phyloP scores from a whole-genome alignment of 371 early-diverging fungal species.

The Cokeromyces recurvatus region DNA sequence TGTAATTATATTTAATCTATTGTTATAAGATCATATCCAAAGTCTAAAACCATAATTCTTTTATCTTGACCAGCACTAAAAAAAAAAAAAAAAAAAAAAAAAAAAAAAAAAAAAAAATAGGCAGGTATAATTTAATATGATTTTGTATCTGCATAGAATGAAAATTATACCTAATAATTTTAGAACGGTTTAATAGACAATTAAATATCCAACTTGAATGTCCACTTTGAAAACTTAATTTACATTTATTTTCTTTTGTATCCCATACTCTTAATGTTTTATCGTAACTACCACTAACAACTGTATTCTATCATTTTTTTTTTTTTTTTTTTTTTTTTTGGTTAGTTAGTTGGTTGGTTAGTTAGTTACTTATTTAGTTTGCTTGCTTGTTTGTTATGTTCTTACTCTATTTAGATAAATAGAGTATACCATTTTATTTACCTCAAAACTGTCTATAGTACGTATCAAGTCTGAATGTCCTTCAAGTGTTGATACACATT shows the following conservation, averaged over 20 bases:
- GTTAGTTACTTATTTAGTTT: background rate
- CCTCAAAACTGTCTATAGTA: constrained; percentile 70
- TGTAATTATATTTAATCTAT: background rate
- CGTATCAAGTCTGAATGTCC: constrained; percentile 90
- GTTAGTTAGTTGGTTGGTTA: background rate
- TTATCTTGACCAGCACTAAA: constrained; percentile 55
- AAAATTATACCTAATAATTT: constrained; percentile 78
- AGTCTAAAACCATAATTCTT: constrained; percentile 77
- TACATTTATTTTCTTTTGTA: constrained; percentile 21
- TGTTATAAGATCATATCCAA: constrained; percentile 31
- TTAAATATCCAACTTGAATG: constrained; percentile 91
- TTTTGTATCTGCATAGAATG: too few species aligned
- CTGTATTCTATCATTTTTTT: constrained; percentile 48
- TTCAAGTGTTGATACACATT: constrained; percentile 59
- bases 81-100: background rate
- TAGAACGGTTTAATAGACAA: constrained; percentile 69
- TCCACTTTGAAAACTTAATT: constrained; percentile 58
- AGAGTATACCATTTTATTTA: constrained; percentile 3
- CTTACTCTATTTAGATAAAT: too few species aligned
- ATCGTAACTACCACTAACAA: constrained; percentile 67
- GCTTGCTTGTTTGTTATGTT: too few species aligned
- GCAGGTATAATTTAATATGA: background rate
- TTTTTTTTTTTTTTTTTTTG: too few species aligned
- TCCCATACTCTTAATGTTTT: constrained; percentile 93
- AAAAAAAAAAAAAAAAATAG: background rate